Evolutionary conservation across 176 grass and related monocot genomes (phyloP).

Genomic region (Neostapfia colusana): DNA sequence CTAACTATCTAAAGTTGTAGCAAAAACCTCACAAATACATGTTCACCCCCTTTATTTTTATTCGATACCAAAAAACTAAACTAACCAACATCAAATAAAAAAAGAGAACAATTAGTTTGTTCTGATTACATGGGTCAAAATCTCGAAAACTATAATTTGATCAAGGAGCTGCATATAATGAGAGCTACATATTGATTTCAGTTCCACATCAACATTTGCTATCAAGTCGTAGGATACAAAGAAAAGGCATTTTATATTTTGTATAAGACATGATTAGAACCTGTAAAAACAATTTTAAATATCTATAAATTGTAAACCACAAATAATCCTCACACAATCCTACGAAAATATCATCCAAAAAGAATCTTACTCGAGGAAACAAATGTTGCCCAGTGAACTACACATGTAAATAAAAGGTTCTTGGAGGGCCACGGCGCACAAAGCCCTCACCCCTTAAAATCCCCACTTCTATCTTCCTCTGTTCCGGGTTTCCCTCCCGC

Average conservation of each 20-base stretch:
- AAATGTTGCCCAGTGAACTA: not conserved
- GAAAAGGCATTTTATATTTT: not conserved
- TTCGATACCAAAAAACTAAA: no score
- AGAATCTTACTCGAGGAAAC: not conserved
- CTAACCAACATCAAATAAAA: no score
- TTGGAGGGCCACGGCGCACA: not conserved
- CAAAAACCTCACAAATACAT: no score
- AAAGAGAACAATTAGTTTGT: no score
- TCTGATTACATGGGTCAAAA: no score
- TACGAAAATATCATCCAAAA: not conserved
- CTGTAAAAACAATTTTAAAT: not conserved
- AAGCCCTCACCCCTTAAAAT: constrained; percentile 3
- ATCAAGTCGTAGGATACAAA: not conserved
- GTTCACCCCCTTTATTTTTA: no score
- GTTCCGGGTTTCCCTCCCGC: constrained; percentile 22
- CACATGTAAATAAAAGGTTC: not conserved
- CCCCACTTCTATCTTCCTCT: not conserved
- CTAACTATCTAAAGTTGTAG: no score
- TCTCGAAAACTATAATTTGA: no score
- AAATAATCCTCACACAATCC: not conserved
- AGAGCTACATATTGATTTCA: not conserved
- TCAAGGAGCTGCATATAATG: no score
- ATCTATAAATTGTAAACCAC: not conserved
- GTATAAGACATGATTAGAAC: not conserved
- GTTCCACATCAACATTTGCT: not conserved